A percentile compares a stretch with the other conserved stretches of the same genome.
phyloP scores from a whole-genome alignment of 192 early-diverging fungal genomes.

The Lobosporangium transversale region DNA sequence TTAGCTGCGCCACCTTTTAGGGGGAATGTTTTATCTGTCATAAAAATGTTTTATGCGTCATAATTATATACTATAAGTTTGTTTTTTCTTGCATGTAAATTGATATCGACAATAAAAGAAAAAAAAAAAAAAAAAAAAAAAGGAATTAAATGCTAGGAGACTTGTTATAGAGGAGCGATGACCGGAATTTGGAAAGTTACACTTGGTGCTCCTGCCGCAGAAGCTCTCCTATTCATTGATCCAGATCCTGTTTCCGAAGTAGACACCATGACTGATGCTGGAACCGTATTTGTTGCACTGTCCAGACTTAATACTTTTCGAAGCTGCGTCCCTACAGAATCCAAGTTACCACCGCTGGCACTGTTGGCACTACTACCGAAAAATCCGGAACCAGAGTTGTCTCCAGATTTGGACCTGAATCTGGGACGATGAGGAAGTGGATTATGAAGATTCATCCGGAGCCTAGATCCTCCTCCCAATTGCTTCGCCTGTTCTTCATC shows the following conservation, averaged over 20 bases:
- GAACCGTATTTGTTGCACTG: neutral
- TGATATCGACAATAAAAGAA: neutral
- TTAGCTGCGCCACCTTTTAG: neutral
- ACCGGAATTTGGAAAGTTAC: conserved; percentile 6
- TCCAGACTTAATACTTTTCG: conserved; percentile 24
- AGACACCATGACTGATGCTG: neutral
- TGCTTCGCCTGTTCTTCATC: conserved; percentile 13
- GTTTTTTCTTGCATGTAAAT: neutral
- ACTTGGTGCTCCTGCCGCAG: neutral
- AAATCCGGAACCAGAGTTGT: neutral
- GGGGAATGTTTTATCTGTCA: neutral
- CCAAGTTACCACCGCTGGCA: too few relatives aligned
- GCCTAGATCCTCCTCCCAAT: conserved; percentile 11
- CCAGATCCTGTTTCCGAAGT: neutral
- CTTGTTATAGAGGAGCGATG: neutral
- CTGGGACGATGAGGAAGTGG: conserved; percentile 2
- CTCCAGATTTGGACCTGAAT: conserved; percentile 20
- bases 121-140: neutral
- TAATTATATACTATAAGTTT: neutral
- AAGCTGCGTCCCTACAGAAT: conserved; percentile 1
- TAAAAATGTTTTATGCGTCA: neutral
- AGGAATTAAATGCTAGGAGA: neutral
- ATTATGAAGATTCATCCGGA: conserved; percentile 20
- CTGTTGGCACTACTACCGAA: neutral
- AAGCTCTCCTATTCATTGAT: neutral